These are phyloP conservation scores for Paramyrothecium roridum DNA, from an alignment of 2,329 filamentous ascomycete genomes.

Conservation along the genomic window DNA sequence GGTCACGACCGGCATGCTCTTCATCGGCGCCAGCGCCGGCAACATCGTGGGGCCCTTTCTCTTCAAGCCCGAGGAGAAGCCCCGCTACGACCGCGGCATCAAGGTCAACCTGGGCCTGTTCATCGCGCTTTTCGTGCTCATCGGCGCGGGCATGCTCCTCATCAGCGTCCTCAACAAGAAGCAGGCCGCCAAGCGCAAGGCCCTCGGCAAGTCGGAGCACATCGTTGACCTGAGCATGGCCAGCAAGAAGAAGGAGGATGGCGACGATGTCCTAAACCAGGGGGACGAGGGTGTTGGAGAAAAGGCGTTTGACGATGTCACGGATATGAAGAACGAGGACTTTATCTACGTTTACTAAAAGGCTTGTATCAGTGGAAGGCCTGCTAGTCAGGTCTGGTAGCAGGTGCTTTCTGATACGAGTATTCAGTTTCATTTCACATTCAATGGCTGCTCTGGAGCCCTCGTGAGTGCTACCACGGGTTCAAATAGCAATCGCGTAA, in stretches of 20 bases:
- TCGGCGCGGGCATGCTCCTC: conserved; percentile 28
- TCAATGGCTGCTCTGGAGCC: too few species aligned
- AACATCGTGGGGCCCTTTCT: conserved; percentile 64
- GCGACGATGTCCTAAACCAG: conserved; percentile 17
- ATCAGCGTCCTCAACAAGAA: conserved; percentile 49
- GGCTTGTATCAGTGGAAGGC: too few species aligned
- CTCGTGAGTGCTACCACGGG: too few species aligned
- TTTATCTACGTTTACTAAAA: conserved; percentile 52
- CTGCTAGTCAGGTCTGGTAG: too few species aligned
- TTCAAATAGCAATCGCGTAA: too few species aligned
- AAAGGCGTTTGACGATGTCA: conserved; percentile 43
- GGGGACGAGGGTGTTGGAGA: conserved; percentile 30
- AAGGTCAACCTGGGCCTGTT: conserved; percentile 59
- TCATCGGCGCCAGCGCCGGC: conserved; percentile 59
- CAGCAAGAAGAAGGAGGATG: conserved; percentile 27
- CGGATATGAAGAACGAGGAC: conserved; percentile 58
- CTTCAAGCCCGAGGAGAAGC: conserved; percentile 55
- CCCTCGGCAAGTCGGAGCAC: conserved; percentile 37
- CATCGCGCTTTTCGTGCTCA: conserved; percentile 49
- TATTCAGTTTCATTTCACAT: too few species aligned
- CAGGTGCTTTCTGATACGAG: too few species aligned
- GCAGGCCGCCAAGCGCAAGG: conserved; percentile 31
- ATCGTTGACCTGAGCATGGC: conserved; percentile 52
- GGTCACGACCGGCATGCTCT: conserved; percentile 57
- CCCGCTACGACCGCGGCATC: conserved; percentile 54